Conservation (phyloP, 768 basidiomycete genomes). For the Suillus plorans region DNA sequence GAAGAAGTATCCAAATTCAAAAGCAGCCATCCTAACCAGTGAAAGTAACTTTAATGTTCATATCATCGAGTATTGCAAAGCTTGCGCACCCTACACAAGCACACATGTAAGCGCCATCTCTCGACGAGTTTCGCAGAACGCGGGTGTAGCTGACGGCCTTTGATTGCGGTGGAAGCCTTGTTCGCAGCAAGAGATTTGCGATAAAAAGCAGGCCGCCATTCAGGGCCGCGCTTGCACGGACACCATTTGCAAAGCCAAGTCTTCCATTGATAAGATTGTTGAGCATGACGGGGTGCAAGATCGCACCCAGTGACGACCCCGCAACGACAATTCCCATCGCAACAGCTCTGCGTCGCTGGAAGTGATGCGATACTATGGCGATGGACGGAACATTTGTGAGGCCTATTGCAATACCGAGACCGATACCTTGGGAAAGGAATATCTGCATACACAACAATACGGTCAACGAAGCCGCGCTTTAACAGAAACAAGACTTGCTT, state of each 20-base stretch:
- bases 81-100: conserved; percentile 22
- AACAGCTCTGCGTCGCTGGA: conserved; percentile 37
- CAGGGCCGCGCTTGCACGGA: conserved; percentile 44
- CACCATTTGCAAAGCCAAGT: conserved; percentile 41
- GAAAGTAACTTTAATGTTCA: conserved; percentile 3
- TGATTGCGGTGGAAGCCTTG: conserved; percentile 34
- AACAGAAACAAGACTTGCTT: conserved; percentile 19
- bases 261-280: conserved; percentile 20
- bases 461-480: neutral
- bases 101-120: conserved; percentile 25
- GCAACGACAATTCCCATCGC: conserved; percentile 44
- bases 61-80: neutral
- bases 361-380: conserved; percentile 45
- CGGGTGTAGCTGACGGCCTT: conserved; percentile 15
- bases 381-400: conserved; percentile 45
- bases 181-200: conserved; percentile 35
- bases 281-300: conserved; percentile 28
- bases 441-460: conserved; percentile 37
- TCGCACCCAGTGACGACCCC: conserved; percentile 34
- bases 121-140: conserved; percentile 16
- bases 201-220: conserved; percentile 36
- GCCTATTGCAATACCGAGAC: conserved; percentile 31
- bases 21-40: conserved; percentile 16
- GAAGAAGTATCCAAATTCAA: conserved; percentile 42
- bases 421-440: conserved; percentile 45